phyloP scores from a whole-genome alignment of 306 rosid species.

The Quercus aquifolioides region DNA sequence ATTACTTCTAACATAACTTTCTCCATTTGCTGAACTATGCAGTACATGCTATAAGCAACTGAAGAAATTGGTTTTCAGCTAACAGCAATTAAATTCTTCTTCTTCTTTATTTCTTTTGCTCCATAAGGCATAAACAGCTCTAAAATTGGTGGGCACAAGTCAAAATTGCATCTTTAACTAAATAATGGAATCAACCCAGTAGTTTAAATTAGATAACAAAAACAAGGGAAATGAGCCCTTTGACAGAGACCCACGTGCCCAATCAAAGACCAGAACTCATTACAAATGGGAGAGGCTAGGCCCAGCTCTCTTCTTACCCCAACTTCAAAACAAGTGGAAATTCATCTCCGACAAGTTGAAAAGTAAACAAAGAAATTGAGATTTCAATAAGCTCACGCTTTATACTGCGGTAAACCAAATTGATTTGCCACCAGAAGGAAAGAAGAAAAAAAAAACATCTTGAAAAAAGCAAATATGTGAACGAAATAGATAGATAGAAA shows the following conservation, averaged over 20 bases:
- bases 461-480: background rate
- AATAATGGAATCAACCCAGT: background rate
- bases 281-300: background rate
- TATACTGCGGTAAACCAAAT: background rate
- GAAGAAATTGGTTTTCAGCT: background rate
- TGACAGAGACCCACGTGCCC: background rate
- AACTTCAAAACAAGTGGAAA: background rate
- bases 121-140: background rate
- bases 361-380: background rate
- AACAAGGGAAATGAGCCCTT: background rate
- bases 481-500: background rate
- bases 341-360: background rate
- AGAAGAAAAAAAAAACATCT: background rate
- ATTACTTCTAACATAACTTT: background rate
- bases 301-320: background rate
- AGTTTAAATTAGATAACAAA: background rate
- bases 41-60: background rate
- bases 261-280: background rate
- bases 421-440: background rate
- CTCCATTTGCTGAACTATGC: background rate
- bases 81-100: background rate
- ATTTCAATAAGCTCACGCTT: background rate
- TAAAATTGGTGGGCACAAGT: background rate
- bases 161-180: background rate
- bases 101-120: background rate